Evolutionary conservation across 768 basidiomycete genomes (phyloP).

Genomic region (Collybia mongolica): DNA sequence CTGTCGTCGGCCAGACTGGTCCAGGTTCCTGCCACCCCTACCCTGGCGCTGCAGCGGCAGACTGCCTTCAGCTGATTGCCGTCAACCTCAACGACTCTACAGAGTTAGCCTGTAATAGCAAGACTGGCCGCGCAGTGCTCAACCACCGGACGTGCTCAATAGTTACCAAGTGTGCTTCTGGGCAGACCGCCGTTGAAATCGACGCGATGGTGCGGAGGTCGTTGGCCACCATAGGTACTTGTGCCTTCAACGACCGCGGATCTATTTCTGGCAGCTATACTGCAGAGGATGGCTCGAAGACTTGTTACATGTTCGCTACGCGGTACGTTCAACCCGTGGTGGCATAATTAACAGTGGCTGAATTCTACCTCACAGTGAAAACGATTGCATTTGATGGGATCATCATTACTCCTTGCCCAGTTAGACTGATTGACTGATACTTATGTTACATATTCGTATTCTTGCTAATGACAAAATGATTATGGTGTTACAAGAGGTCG

Average conservation of each 20-base stretch:
- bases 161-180: constrained; percentile 1
- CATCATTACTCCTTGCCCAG: no score
- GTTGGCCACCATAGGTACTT: constrained; percentile 4
- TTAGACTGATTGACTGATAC: no score
- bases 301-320: constrained; percentile 6
- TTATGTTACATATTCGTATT: no score
- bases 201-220: not conserved
- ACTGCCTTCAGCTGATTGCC: constrained; percentile 6
- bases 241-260: constrained; percentile 5
- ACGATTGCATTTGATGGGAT: no score
- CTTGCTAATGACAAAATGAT: no score
- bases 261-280: constrained; percentile 8
- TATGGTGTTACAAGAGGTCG: no score
- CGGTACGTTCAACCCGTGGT: not conserved
- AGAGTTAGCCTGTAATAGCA: not conserved
- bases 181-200: not conserved
- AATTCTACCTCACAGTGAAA: no score
- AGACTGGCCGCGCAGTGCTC: not conserved
- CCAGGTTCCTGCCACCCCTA: constrained; percentile 6
- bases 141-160: not conserved
- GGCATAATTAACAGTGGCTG: no score
- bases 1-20: not conserved
- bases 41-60: constrained; percentile 2
- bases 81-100: not conserved
- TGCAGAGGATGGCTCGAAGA: constrained; percentile 4